Evolutionary conservation across 768 basidiomycete genomes (phyloP).

Genomic region (Pleurotus djamor): DNA sequence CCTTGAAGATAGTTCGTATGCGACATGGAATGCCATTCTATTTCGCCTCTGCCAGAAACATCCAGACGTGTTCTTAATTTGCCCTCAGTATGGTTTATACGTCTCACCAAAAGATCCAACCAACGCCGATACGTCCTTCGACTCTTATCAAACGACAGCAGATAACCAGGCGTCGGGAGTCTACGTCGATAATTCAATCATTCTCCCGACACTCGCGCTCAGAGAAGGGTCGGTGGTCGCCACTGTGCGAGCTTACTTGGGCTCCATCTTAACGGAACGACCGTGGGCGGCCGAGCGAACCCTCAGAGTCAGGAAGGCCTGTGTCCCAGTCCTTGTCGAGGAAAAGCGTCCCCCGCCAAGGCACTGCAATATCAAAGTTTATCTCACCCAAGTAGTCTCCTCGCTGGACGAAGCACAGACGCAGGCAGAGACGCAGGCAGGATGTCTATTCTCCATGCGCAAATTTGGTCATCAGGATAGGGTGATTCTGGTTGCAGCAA

Average conservation of each 20-base stretch:
- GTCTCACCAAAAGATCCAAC: neutral
- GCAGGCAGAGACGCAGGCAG: neutral
- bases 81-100: neutral
- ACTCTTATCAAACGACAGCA: neutral
- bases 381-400: neutral
- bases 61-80: neutral
- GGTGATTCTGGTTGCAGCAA: neutral
- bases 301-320: neutral
- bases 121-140: neutral
- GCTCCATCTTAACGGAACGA: neutral
- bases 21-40: neutral
- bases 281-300: too few species aligned
- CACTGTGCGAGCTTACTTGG: neutral
- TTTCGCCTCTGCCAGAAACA: neutral
- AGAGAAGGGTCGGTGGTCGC: neutral
- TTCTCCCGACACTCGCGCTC: neutral
- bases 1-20: conserved; percentile 1
- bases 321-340: neutral
- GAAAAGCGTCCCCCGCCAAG: neutral
- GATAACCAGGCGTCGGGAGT: neutral
- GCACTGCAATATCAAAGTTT: neutral
- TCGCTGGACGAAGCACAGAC: neutral
- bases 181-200: neutral
- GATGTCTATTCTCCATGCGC: neutral
- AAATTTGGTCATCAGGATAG: neutral